Evolutionary conservation across 768 basidiomycete genomes (phyloP).

Genomic region (Panellus pusillus): DNA sequence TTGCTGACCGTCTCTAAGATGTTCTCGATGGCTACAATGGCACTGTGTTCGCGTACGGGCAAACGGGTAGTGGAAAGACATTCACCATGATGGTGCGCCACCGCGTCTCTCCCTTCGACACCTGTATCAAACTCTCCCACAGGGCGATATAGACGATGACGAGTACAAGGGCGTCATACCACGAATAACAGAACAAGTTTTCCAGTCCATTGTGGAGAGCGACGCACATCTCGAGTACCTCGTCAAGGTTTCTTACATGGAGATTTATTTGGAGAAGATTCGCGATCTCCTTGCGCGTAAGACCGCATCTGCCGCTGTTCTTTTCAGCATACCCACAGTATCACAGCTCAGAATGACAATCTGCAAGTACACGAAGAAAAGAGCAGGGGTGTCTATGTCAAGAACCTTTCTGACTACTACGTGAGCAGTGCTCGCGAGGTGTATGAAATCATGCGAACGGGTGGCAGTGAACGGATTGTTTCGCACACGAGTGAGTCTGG

Average conservation of each 20-base stretch:
- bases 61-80: conserved; percentile 88
- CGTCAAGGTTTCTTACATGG: conserved; percentile 99
- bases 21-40: conserved; percentile 99
- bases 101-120: conserved; percentile 14
- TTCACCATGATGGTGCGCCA: conserved; percentile 94
- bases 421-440: conserved; percentile 94
- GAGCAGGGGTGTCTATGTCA: conserved; percentile 95
- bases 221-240: conserved; percentile 96
- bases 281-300: conserved; percentile 92
- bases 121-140: conserved; percentile 13
- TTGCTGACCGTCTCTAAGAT: conserved; percentile 51
- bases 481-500: conserved; percentile 83
- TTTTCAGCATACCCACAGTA: conserved; percentile 13
- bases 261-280: conserved; percentile 97
- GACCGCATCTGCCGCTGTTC: conserved; percentile 32
- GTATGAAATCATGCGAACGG: conserved; percentile 98
- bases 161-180: conserved; percentile 96
- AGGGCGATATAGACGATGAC: conserved; percentile 97
- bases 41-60: conserved; percentile 86
- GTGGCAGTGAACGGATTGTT: conserved; percentile 86
- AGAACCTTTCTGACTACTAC: conserved; percentile 96
- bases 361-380: conserved; percentile 99
- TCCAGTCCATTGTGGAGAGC: conserved; percentile 94
- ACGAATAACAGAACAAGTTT: conserved; percentile 98
- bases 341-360: conserved; percentile 92